phyloP scores from a whole-genome alignment of 208 protist species.

The Willaertia magna region DNA sequence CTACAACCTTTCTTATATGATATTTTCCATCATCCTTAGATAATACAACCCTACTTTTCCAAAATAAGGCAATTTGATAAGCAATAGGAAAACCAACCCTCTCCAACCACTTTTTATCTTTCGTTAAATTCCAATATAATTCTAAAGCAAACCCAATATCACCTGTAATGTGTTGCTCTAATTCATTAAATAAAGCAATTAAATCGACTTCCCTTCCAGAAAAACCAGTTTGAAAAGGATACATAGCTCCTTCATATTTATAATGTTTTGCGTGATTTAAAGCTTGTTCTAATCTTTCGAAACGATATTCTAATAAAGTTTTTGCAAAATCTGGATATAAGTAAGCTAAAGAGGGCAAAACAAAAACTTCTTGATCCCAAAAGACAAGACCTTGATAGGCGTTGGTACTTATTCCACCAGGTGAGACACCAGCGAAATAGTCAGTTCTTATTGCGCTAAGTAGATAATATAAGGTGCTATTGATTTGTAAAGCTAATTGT shows the following conservation, averaged over 20 bases:
- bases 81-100: conserved; percentile 15
- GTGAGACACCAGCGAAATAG: conserved; percentile 15
- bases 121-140: conserved; percentile 26
- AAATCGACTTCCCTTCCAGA: not conserved
- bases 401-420: conserved; percentile 25
- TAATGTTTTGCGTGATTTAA: conserved; percentile 23
- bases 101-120: conserved; percentile 17
- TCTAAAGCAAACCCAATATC: conserved; percentile 28
- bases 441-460: conserved; percentile 20
- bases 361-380: conserved; percentile 36
- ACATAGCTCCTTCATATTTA: conserved; percentile 27
- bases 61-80: conserved; percentile 28
- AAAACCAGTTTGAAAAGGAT: conserved; percentile 25
- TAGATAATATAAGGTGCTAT: conserved; percentile 25
- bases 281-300: conserved; percentile 19
- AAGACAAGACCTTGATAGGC: conserved; percentile 36
- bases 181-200: not conserved
- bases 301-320: conserved; percentile 29
- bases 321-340: conserved; percentile 22
- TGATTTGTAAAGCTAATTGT: not conserved
- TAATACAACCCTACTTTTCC: conserved; percentile 23
- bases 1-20: conserved; percentile 26
- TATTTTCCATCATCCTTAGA: not conserved
- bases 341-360: conserved; percentile 25
- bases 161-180: conserved; percentile 37